phyloP scores from a whole-genome alignment of 345 rosid species.

The Cochlearia excelsa region DNA sequence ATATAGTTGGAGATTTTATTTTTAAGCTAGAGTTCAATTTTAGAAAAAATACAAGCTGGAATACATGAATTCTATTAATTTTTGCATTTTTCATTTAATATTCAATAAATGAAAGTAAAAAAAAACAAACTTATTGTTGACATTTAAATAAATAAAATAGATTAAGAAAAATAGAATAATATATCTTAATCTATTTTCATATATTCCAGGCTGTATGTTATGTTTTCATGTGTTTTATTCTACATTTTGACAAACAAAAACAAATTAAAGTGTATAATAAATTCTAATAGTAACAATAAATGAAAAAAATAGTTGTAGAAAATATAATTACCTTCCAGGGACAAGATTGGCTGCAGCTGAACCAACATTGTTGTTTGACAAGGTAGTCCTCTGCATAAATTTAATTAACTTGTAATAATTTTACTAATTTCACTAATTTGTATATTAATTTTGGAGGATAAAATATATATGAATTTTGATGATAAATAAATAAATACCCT shows the following conservation, averaged over 20 bases:
- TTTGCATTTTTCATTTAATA: too few species aligned
- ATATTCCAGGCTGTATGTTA: neutral
- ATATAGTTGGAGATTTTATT: too few species aligned
- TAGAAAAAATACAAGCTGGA: neutral
- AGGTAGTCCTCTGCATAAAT: slow-evolving; percentile 14
- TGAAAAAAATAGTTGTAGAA: neutral
- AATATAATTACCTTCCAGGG: slow-evolving; percentile 16
- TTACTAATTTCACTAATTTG: neutral
- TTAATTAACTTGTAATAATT: neutral
- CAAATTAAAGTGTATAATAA: neutral
- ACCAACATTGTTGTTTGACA: neutral
- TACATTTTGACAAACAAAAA: too few species aligned
- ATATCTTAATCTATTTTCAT: too few species aligned
- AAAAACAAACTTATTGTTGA: too few species aligned
- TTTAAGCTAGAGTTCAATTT: neutral
- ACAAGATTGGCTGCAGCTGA: neutral
- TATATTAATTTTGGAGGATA: neutral
- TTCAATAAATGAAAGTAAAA: too few species aligned
- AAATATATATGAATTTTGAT: neutral
- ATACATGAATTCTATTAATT: too few species aligned
- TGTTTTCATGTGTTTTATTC: too few species aligned
- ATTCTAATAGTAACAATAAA: neutral
- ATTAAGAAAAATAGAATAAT: too few species aligned
- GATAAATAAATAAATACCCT: slow-evolving; percentile 10
- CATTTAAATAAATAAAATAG: too few species aligned